Conservation (phyloP, 2,329 filamentous ascomycete genomes). For the Septoria petroselini region DNA sequence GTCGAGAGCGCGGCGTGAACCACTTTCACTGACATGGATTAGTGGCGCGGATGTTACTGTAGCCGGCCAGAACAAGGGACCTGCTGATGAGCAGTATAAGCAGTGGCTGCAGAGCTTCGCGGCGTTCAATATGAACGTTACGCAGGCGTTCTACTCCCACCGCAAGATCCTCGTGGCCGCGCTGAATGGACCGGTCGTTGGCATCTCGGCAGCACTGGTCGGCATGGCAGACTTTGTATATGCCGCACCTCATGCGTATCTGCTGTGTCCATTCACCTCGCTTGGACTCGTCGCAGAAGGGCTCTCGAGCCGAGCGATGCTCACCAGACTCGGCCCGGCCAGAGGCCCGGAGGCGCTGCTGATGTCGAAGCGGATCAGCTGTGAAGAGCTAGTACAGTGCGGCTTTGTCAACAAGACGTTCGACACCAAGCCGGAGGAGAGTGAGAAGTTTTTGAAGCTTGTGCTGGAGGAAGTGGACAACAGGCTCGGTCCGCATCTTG, state of each 20-base stretch:
- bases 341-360: constrained; percentile 91
- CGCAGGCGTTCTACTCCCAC: constrained; percentile 86
- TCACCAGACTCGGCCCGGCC: constrained; percentile 71
- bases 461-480: constrained; percentile 81
- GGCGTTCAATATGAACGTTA: constrained; percentile 79
- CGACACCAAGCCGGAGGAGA: constrained; percentile 56
- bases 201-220: constrained; percentile 78
- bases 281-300: constrained; percentile 89
- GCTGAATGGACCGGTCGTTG: constrained; percentile 87
- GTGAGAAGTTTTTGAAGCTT: constrained; percentile 64
- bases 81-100: constrained; percentile 43
- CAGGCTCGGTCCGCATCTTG: constrained; percentile 73
- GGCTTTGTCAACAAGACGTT: constrained; percentile 89
- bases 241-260: constrained; percentile 72
- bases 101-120: constrained; percentile 71
- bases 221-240: constrained; percentile 92
- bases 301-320: constrained; percentile 72
- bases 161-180: constrained; percentile 89
- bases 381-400: constrained; percentile 67
- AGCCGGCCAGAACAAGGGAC: constrained; percentile 37
- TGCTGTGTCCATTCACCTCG: constrained; percentile 87
- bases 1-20: not conserved
- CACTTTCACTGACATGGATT: constrained; percentile 20
- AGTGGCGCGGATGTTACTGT: constrained; percentile 78
- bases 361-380: constrained; percentile 75